These are phyloP conservation scores for Manihot esculenta DNA, from an alignment of 441 rosid species.

Conservation along the genomic window DNA sequence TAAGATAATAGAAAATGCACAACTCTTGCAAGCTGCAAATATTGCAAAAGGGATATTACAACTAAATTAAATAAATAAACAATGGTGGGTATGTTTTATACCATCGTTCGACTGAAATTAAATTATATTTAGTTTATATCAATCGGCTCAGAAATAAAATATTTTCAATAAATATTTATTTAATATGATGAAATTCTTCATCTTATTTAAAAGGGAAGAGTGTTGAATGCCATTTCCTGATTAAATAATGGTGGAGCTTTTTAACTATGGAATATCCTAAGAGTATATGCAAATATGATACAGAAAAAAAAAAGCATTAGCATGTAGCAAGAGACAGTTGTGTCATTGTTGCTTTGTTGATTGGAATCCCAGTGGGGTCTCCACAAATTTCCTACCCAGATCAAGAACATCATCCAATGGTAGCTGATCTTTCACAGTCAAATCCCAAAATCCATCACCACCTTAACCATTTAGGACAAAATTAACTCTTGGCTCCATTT, in stretches of 20 bases:
- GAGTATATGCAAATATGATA: conserved; percentile 25
- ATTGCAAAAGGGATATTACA: not conserved
- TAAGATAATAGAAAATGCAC: too few relatives aligned
- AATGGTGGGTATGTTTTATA: conserved; percentile 7
- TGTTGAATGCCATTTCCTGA: too few relatives aligned
- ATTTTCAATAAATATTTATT: too few relatives aligned
- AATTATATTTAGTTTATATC: too few relatives aligned
- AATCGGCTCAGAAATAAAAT: too few relatives aligned
- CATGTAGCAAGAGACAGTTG: conserved; percentile 17
- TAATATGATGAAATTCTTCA: too few relatives aligned
- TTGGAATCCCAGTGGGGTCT: conserved; percentile 35
- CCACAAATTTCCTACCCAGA: conserved; percentile 20
- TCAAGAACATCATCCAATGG: conserved; percentile 18
- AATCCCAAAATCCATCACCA: not conserved
- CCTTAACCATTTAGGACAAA: conserved; percentile 17
- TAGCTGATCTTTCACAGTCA: conserved; percentile 20
- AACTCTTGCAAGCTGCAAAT: conserved; percentile 5
- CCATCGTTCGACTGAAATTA: too few relatives aligned
- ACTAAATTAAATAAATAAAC: conserved; percentile 6
- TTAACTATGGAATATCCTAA: conserved; percentile 29
- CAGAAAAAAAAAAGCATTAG: not conserved
- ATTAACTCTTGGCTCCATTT: not conserved
- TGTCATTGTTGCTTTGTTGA: conserved; percentile 26
- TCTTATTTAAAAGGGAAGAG: too few relatives aligned
- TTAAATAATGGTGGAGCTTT: conserved; percentile 16